Evolutionary conservation across 2,329 filamentous ascomycete genomes (phyloP).

Genomic region (Calonectria naviculata): DNA sequence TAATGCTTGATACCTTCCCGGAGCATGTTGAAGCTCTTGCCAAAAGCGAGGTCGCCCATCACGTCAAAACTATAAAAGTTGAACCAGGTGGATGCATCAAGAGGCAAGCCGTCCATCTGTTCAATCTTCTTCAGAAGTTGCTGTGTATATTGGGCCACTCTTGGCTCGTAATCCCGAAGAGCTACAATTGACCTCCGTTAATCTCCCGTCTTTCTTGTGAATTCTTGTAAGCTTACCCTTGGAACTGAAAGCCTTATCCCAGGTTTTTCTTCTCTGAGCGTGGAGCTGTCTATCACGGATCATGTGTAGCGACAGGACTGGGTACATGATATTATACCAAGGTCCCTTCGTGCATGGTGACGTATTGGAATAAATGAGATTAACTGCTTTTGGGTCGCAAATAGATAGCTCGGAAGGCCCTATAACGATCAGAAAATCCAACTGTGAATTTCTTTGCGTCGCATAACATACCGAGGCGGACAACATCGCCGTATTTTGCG

Average conservation of each 20-base stretch:
- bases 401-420: conserved; percentile 25
- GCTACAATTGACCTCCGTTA: neutral
- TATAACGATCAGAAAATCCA: neutral
- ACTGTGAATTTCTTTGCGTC: too few relatives aligned
- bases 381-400: conserved; percentile 4
- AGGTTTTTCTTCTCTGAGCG: conserved; percentile 9
- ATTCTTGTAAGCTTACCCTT: neutral
- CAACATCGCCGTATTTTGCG: conserved; percentile 24
- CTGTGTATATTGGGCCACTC: conserved; percentile 17
- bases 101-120: conserved; percentile 16
- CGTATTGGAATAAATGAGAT: conserved; percentile 15
- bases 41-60: conserved; percentile 53
- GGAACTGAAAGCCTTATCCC: conserved; percentile 23
- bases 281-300: conserved; percentile 19
- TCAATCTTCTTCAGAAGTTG: conserved; percentile 16
- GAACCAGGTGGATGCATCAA: conserved; percentile 45
- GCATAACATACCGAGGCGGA: conserved; percentile 20
- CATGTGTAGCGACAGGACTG: conserved; percentile 12
- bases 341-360: conserved; percentile 25
- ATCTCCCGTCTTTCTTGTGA: too few relatives aligned
- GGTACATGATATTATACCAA: conserved; percentile 25
- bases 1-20: conserved; percentile 12
- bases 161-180: conserved; percentile 24
- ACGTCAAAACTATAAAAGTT: conserved; percentile 52
- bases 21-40: conserved; percentile 49